Evolutionary conservation across 495 filamentous ascomycete species (phyloP), one percentile per base, ranked within the genome.

Genomic region (Penicillium maclennaniae): DNA sequence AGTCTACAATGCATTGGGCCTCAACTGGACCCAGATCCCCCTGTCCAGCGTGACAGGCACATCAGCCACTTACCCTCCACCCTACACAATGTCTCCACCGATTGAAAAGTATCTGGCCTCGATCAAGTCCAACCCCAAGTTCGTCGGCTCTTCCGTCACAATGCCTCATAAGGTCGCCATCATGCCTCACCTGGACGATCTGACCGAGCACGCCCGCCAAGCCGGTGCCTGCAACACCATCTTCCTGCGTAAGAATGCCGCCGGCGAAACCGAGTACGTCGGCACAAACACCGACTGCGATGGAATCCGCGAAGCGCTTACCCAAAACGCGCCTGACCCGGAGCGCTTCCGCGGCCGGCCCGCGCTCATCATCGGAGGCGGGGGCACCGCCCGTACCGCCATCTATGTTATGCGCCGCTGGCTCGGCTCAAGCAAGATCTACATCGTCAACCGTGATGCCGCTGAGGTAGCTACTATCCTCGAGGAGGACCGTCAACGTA

Each of bases 211-310:
- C 63, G 85, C 77, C 45, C 76, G 77, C 14, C 82, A 81, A 43
- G 83, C 88, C 14, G 86, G 86, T 45, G 85, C 86, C 51, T 81
- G 81, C 69, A 89, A 91, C 74, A 91, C 87, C 8, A 77, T 91
- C 44, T 91, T 86, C 74, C 59, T 83, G 28, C 74, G 79, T 28
- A 66, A 69, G 37, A 72, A 74, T 43, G 57, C 63, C 8, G 63
- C 65, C 28, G 73, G 75, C 37, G 65, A 69, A 1, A 69, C 69
- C 31, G 55, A 71, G 27, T 80, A 81, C 56, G 76, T 83, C 56
- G 87, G 86, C 21, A 86, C 87, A 38, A 89, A 91, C 73, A 89
- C 87, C 19, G 87, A 91, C 67, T 86, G 83, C 47, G 80, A 87
- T 54, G 87, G 87, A 16, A 81, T 89, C 51, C 80, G 84, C 23